Evolutionary conservation across 2,329 filamentous ascomycete species (phyloP), one percentile per base, ranked within the genome.

Genomic region (Trematosphaeria pertusa): DNA sequence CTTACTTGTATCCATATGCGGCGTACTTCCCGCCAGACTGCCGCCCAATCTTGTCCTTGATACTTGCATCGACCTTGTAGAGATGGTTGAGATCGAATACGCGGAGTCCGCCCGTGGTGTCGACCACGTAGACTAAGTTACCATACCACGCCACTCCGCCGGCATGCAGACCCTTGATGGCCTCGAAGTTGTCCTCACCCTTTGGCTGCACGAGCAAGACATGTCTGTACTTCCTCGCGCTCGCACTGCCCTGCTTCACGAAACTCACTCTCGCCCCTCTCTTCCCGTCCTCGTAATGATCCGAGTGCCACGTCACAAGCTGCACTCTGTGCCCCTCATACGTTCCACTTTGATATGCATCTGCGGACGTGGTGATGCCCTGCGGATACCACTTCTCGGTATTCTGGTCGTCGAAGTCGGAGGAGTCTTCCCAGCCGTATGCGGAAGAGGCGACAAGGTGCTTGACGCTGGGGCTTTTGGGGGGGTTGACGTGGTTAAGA

Each of bases 381-480:
- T 55, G 52, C 6, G 48, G 48, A 28, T 52, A 52, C 52, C 48
- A 55, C 34, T 52, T 52, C 11, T 41, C 20, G 11, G 48, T 49
- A 15, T 48, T 35, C 40, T 43, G 40, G 34, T 52, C 48, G 38
- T 52, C 33, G 39, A 52, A 55, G 22, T 39, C 24, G n/a, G 38
- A 15, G 3, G 44, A 35, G n/a, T 38, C 11, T 31, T 48, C 41
- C 52, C 52, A 52, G 8, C 12, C 15, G 26, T 55, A 55, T 3
- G 21, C 44, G 12, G 45, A 46, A 1, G 42, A 49, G 10, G 51
- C 17, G 17, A 54, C 26, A 11, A 54, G 43, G 34, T 54, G 19
- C 18, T 50, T 53, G 14, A 53, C 46, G 14, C 18, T 37, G 14
- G 50, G 50, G 2, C 45, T 19, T 11, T 37, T 34, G 26, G 31